Base-by-base conservation (phyloP, 2,329 filamentous ascomycete species). In the Nothophoma quercina region DNA sequence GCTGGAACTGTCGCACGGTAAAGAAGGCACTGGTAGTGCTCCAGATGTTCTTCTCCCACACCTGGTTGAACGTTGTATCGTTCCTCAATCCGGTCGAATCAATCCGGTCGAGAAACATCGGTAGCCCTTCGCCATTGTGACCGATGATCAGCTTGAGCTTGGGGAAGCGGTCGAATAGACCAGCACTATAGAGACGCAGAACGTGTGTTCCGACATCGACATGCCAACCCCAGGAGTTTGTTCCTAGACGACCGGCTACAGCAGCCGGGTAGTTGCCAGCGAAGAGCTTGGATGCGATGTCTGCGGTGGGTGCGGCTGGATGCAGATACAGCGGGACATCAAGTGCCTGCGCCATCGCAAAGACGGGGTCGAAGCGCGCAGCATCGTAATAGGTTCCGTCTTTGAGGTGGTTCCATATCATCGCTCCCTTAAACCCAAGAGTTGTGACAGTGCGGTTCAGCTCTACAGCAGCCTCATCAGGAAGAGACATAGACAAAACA, bases 21-120 rank as follows among this genome's bases (percentile, higher is more conserved):
- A 84, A 85, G 62, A 84, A 79, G 0, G 82, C 83, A 52, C 75
- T 79, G 1, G 83, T 85, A 4, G 83, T 85, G 56, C 85, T 78
- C 79, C 79, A 85, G 47, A 85, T 72, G 63, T 85, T 85, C 29
- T 77, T 58, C n/a, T 72, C 73, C 67, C 84, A 85, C 67, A 85
- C 85, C 12, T 84, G 75, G 15, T 74, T 75, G 58, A 75, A 73
- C 1, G 69, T 70, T 69, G 78, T 77, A 71, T 83, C 77, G n/a
- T 39, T 82, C 8, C 65, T 26, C 22, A 62, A 50, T 2, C 56
- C 79, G 8, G 52, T 43, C 16, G 39, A 29, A 36, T 68, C 65
- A 39, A 67, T 62, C 23, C 55, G 70, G 77, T 78, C 80, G 55
- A 81, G 68, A 48, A 81, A 78, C 51, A 80, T 80, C 0, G 79